A percentile compares a stretch with the other conserved stretches of the same genome.
phyloP scores from a whole-genome alignment of 2,329 filamentous ascomycete genomes.

The Talaromyces sp. region DNA sequence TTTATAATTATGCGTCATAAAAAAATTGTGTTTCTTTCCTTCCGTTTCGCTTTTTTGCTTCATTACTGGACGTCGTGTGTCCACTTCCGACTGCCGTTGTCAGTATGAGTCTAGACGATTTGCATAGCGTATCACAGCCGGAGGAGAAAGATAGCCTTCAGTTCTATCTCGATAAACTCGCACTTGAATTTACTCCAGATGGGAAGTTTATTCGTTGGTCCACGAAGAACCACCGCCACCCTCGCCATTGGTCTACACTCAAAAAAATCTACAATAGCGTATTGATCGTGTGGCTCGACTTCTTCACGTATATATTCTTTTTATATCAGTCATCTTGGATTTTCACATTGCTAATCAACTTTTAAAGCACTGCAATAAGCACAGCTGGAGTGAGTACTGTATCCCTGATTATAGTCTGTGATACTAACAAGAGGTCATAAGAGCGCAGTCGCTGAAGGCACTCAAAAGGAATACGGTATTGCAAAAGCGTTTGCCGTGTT shows the following conservation, averaged over 20 bases:
- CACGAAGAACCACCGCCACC: conserved; percentile 23
- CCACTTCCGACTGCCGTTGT: background rate
- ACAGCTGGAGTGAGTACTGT: conserved; percentile 26
- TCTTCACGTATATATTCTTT: conserved; percentile 24
- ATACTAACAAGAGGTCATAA: conserved; percentile 2
- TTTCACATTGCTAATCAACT: conserved; percentile 5
- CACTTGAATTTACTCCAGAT: conserved; percentile 24
- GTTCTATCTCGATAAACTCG: background rate
- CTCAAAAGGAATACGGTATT: conserved; percentile 21
- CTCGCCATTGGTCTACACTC: conserved; percentile 24
- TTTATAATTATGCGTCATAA: no score
- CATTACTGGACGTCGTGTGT: background rate
- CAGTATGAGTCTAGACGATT: background rate
- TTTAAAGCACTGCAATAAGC: conserved; percentile 27
- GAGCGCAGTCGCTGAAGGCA: conserved; percentile 25
- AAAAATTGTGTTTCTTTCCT: background rate
- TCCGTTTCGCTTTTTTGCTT: background rate
- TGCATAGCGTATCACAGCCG: background rate
- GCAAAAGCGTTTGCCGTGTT: conserved; percentile 23
- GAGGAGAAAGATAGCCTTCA: background rate
- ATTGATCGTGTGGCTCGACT: conserved; percentile 25
- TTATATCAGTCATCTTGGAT: background rate
- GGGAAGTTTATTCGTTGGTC: conserved; percentile 26
- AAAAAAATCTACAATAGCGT: conserved; percentile 25
- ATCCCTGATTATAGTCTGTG: background rate